These are phyloP conservation scores for Fusarium sacchari DNA, from an alignment of 2,329 filamentous ascomycete genomes.

Conservation along the genomic window DNA sequence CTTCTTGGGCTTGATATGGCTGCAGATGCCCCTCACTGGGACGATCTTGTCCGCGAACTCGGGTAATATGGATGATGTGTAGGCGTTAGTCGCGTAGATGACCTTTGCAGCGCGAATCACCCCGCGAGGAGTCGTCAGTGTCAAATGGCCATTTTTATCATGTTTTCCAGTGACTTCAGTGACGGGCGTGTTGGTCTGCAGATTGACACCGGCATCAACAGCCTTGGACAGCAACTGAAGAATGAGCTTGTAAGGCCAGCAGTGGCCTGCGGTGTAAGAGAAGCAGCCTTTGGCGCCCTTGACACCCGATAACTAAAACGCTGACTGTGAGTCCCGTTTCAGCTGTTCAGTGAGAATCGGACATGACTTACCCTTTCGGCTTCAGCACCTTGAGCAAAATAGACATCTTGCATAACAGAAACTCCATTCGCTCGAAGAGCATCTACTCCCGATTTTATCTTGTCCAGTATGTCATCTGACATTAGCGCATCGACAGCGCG, in stretches of 20 bases:
- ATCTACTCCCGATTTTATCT: background rate
- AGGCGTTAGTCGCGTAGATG: background rate
- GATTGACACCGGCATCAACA: background rate
- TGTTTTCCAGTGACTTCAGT: background rate
- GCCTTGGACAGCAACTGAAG: background rate
- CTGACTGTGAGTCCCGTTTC: accelerated
- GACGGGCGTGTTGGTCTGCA: background rate
- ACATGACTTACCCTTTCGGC: background rate
- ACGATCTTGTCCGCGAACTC: background rate
- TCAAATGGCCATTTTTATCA: background rate
- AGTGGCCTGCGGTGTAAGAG: background rate
- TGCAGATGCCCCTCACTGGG: background rate
- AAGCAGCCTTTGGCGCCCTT: background rate
- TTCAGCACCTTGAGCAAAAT: background rate
- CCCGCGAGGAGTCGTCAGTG: background rate
- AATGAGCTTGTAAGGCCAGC: constrained; percentile 5
- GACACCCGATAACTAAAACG: background rate
- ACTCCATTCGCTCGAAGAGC: background rate
- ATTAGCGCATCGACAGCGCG: background rate
- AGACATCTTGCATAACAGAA: background rate
- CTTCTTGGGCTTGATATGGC: background rate
- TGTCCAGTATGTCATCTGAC: background rate
- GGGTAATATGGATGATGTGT: background rate
- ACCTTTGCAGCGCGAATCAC: background rate
- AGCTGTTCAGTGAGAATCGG: accelerated